Base-by-base conservation (phyloP, 108 stramenopile genomes). In the Schizochytrium sp. region DNA sequence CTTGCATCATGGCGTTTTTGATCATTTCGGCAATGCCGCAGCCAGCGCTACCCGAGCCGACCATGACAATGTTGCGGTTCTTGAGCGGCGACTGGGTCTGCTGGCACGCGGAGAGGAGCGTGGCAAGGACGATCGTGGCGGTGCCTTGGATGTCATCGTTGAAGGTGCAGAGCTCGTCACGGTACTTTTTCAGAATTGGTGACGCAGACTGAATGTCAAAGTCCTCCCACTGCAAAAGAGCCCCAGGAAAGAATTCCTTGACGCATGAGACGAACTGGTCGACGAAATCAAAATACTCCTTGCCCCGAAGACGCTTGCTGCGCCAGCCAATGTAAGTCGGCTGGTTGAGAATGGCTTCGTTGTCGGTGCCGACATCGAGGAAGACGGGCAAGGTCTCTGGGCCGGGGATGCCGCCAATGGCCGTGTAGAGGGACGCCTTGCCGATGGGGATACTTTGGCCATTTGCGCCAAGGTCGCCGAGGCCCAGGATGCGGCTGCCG, bases 71-170 rank as follows among this genome's bases (percentile, higher is more conserved):
- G 45, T 95, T 88, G 89, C 97, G 96, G 58, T 97, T 94, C 43
- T 95, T 95, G 28, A 98, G 91, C 23, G 92, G 72, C 60, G 93
- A 92, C 47, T 96, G 96, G 87, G 91, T 94, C 55, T 95, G 95
- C 4, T 96, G 92, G 57, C 97, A 89, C 5, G 94, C 96, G 72
- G 96, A 93, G 71, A 98, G 83, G 18, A 96, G 71, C 5, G 96
- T 96, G 2, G 97, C 97, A 72, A 97, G 88, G 34, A 95, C 92
- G 16, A 96, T 96, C 10, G 97, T 96, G 14, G 96, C 97, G 4
- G 97, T 98, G 60, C 97, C 99, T 89, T 99, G 99, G 87, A 99
- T 99, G 89, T 99, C 99, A 91, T 99, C 99, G 91, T 99, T 99
- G 93, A 99, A 99, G 91, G 97, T 98, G 57, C 97, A 90, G 60